These are phyloP conservation scores for Bathelium albidoporum DNA, from an alignment of 495 filamentous ascomycete genomes.

Conservation along the genomic window DNA sequence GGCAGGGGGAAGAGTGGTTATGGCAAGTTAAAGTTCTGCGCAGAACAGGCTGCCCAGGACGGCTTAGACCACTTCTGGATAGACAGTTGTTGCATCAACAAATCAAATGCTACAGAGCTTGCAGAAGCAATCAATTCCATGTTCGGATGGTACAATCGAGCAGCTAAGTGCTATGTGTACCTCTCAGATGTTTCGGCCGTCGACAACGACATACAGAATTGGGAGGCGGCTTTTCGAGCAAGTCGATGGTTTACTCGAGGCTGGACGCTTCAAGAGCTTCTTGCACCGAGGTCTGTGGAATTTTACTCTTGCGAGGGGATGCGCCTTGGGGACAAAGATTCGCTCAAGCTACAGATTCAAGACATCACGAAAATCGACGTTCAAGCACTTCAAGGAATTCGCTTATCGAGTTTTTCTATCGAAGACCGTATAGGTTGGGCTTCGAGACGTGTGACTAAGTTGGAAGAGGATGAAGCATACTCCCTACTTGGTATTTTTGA, in stretches of 20 bases:
- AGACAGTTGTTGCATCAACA: conserved; percentile 19
- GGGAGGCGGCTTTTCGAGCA: neutral
- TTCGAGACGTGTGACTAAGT: conserved; percentile 16
- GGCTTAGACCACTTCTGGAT: conserved; percentile 8
- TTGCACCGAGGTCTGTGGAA: conserved; percentile 9
- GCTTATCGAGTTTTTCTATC: neutral
- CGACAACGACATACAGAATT: neutral
- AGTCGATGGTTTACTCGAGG: conserved; percentile 17
- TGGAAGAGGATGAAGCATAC: conserved; percentile 25
- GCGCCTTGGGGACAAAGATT: conserved; percentile 7
- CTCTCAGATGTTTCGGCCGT: conserved; percentile 8
- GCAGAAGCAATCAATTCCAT: conserved; percentile 19
- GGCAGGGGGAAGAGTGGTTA: conserved; percentile 8
- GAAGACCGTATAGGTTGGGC: conserved; percentile 25
- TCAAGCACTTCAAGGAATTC: neutral
- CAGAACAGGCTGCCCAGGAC: conserved; percentile 7
- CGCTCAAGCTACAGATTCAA: neutral
- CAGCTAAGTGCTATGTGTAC: conserved; percentile 14
- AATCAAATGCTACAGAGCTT: conserved; percentile 12
- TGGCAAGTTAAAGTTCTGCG: conserved; percentile 13
- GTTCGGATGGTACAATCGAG: conserved; percentile 14
- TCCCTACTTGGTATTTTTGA: conserved; percentile 25
- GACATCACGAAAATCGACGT: conserved; percentile 3
- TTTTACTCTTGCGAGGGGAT: conserved; percentile 14
- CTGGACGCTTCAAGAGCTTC: conserved; percentile 20